Evolutionary conservation across 2,329 filamentous ascomycete species (phyloP).

Genomic region (Leptographium flavum): DNA sequence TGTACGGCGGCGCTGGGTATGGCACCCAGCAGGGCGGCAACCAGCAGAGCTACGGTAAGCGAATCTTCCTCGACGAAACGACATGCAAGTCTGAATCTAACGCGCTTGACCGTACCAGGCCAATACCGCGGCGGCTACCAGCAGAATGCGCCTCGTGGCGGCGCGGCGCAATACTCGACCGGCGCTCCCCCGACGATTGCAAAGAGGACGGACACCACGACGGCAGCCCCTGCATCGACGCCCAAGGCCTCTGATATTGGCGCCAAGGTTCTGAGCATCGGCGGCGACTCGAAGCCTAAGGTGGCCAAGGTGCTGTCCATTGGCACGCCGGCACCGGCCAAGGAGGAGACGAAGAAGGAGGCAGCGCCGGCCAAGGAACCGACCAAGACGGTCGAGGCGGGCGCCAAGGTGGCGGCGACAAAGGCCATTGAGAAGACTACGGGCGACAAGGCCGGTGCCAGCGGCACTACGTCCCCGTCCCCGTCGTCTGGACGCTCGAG

Average conservation of each 20-base stretch:
- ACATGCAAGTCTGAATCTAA: background rate
- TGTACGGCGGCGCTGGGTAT: conserved; percentile 8
- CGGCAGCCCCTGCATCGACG: conserved; percentile 25
- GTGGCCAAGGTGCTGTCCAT: conserved; percentile 59
- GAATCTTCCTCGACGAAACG: no score
- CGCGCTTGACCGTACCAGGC: background rate
- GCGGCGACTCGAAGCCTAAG: conserved; percentile 39
- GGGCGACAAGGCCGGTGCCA: conserved; percentile 54
- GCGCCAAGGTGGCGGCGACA: conserved; percentile 20
- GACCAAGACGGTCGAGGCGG: conserved; percentile 13
- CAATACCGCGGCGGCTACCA: conserved; percentile 24
- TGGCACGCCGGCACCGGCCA: conserved; percentile 33
- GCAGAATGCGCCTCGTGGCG: conserved; percentile 21
- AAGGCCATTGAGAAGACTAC: conserved; percentile 67
- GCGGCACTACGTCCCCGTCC: conserved; percentile 65
- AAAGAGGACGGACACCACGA: conserved; percentile 39
- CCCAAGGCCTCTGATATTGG: conserved; percentile 40
- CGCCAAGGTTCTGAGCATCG: conserved; percentile 50
- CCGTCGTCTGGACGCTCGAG: conserved; percentile 76
- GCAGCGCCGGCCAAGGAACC: conserved; percentile 13
- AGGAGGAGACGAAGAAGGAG: conserved; percentile 33
- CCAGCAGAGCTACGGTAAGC: conserved; percentile 28
- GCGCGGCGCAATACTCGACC: conserved; percentile 10
- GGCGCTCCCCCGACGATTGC: conserved; percentile 44
- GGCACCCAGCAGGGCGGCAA: conserved; percentile 22